phyloP scores from a whole-genome alignment of 495 filamentous ascomycete genomes.

The Podospora sp. region DNA sequence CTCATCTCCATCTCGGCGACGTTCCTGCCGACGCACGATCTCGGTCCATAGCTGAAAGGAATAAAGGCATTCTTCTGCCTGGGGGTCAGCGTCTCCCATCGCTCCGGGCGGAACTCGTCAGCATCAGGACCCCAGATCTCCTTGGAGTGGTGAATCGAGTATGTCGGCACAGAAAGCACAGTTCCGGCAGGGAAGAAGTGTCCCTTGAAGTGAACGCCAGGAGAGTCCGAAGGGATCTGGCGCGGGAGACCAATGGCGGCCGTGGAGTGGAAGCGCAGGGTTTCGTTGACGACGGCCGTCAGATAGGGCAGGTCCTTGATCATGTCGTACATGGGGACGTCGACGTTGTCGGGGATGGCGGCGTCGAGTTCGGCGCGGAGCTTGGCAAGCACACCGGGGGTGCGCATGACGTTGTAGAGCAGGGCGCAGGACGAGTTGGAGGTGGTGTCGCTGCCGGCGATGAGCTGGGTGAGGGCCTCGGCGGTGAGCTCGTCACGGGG shows the following conservation, averaged over 20 bases:
- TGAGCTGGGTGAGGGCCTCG: conserved; percentile 87
- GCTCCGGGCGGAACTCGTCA: conserved; percentile 74
- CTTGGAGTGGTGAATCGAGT: conserved; percentile 81
- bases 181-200: conserved; percentile 73
- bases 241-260: conserved; percentile 87
- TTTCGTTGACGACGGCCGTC: conserved; percentile 80
- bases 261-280: conserved; percentile 86
- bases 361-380: conserved; percentile 74
- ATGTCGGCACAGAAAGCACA: conserved; percentile 81
- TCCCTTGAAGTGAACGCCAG: conserved; percentile 48
- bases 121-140: conserved; percentile 85
- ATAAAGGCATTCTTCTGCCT: conserved; percentile 79
- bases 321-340: conserved; percentile 69
- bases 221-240: conserved; percentile 65
- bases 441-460: conserved; percentile 89
- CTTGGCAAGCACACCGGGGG: conserved; percentile 70
- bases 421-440: conserved; percentile 88
- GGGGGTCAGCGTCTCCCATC: conserved; percentile 67
- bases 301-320: conserved; percentile 80
- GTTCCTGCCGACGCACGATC: conserved; percentile 81
- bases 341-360: conserved; percentile 59
- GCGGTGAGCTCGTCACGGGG: conserved; percentile 80
- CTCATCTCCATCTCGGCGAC: conserved; percentile 94
- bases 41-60: conserved; percentile 80
- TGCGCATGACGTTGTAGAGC: conserved; percentile 72